Base-by-base conservation (phyloP, 2,329 filamentous ascomycete genomes). In the Penicillium verrucosum region DNA sequence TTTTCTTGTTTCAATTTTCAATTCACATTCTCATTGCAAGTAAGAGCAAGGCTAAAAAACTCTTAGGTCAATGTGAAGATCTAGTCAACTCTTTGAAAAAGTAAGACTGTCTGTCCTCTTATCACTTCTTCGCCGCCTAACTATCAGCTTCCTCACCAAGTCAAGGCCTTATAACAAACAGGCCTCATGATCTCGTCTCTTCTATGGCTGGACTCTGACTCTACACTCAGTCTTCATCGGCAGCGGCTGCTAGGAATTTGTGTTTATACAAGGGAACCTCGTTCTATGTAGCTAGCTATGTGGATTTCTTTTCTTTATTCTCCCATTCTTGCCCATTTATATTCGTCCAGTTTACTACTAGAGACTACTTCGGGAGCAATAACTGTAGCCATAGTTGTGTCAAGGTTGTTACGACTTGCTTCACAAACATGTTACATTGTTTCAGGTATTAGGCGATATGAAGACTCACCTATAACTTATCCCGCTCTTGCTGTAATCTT, bases 1-100 rank as follows among this genome's bases (percentile, higher is more conserved):
- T 18, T 27, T 51, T 51, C 21, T 51, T 51, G 50, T 37, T 52
- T 53, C 7, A 51, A 44, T 10, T 38, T 43, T 32, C 29, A 51
- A 25, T 43, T 43, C 21, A 23, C 6, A 27, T 51, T 23, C 14
- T n/a, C 25, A 43, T 18, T 43, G 10, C 6, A 27, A 43, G 25
- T 25, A 32, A 32, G 10, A 25, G 7, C 14, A 16, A 34, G 11
- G 18, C 27, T 14, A 51, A 8, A n/a, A n/a, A n/a, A n/a, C n/a
- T n/a, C 2, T 42, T 10, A 43, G 6, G 18, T 11, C 11, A 34
- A 51, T 25, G 16, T 43, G 23, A 30, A 50, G 3, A n/a, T 8
- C 29, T 1, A 25, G 5, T 6, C 30, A 46, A 25, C 18, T 23
- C 8, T 9, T 32, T 3, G 14, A 32, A 12, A 32, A 38, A 29